Evolutionary conservation across 2,329 filamentous ascomycete genomes (phyloP).

Genomic region (Colletotrichum spinosum): DNA sequence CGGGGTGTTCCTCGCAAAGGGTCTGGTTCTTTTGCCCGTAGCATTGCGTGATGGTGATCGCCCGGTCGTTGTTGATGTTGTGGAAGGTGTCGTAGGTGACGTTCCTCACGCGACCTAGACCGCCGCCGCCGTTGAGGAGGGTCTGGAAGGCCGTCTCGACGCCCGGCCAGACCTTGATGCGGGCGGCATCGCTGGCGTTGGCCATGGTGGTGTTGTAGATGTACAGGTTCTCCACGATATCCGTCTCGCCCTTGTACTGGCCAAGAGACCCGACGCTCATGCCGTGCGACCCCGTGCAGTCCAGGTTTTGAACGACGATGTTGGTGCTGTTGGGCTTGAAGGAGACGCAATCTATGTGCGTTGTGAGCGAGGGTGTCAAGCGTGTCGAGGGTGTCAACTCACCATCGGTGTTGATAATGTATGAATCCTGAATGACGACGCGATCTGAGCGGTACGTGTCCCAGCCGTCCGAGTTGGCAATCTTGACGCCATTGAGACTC

Average conservation of each 20-base stretch:
- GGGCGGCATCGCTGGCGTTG: slow-evolving; percentile 72
- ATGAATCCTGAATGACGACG: slow-evolving; percentile 75
- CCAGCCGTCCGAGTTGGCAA: slow-evolving; percentile 67
- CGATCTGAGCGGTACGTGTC: slow-evolving; percentile 71
- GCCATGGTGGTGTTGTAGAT: slow-evolving; percentile 70
- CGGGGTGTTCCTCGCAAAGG: slow-evolving; percentile 48
- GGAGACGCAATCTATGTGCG: slow-evolving; percentile 67
- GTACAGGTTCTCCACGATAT: slow-evolving; percentile 76
- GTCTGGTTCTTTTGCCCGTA: slow-evolving; percentile 56
- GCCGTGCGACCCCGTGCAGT: slow-evolving; percentile 77
- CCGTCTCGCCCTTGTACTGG: slow-evolving; percentile 72
- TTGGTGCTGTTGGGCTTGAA: slow-evolving; percentile 81
- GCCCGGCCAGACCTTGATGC: slow-evolving; percentile 78
- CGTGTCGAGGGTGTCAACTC: neutral
- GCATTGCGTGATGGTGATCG: slow-evolving; percentile 72
- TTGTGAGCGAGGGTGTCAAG: neutral
- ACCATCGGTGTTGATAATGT: slow-evolving; percentile 72
- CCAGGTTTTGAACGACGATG: slow-evolving; percentile 74
- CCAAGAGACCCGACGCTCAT: slow-evolving; percentile 79
- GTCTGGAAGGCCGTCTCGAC: slow-evolving; percentile 61
- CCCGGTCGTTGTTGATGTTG: slow-evolving; percentile 68
- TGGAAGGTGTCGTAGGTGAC: slow-evolving; percentile 71
- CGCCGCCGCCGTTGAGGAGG: slow-evolving; percentile 72
- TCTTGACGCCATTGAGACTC: slow-evolving; percentile 67
- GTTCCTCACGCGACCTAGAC: slow-evolving; percentile 64